Evolutionary conservation across 1,284 basidiomycete genomes (phyloP).

Genomic region (Lignosus rhinocerotis): DNA sequence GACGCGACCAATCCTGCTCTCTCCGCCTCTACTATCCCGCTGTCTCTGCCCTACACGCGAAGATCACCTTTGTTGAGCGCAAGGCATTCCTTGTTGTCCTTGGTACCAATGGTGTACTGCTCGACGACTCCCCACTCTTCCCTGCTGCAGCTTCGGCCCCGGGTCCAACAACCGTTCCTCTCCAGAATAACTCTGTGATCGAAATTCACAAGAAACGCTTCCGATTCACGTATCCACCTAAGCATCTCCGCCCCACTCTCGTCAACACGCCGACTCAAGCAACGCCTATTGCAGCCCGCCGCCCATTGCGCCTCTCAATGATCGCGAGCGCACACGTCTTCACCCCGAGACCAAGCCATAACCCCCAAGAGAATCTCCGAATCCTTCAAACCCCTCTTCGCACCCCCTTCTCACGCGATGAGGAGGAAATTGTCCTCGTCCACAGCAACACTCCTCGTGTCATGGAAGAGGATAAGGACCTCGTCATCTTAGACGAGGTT

Average conservation of each 20-base stretch:
- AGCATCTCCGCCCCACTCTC: conserved; percentile 60
- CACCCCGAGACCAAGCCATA: conserved; percentile 57
- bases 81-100: conserved; percentile 69
- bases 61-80: conserved; percentile 59
- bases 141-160: conserved; percentile 38
- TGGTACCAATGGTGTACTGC: conserved; percentile 53
- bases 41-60: conserved; percentile 63
- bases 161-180: conserved; percentile 54
- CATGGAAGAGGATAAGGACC: conserved; percentile 66
- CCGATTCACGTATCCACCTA: conserved; percentile 69
- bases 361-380: conserved; percentile 62
- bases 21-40: conserved; percentile 68
- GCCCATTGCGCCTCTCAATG: conserved; percentile 68
- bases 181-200: conserved; percentile 63
- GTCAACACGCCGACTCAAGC: conserved; percentile 46
- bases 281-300: conserved; percentile 25
- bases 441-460: conserved; percentile 67
- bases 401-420: conserved; percentile 28
- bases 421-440: conserved; percentile 59
- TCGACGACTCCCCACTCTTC: conserved; percentile 63
- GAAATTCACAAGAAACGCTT: conserved; percentile 70
- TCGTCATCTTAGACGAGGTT: conserved; percentile 70
- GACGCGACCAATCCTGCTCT: conserved; percentile 59
- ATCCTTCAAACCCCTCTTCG: conserved; percentile 62
- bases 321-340: conserved; percentile 73